phyloP scores from a whole-genome alignment of 1,284 basidiomycete genomes.

The Pisolithus thermaeus region DNA sequence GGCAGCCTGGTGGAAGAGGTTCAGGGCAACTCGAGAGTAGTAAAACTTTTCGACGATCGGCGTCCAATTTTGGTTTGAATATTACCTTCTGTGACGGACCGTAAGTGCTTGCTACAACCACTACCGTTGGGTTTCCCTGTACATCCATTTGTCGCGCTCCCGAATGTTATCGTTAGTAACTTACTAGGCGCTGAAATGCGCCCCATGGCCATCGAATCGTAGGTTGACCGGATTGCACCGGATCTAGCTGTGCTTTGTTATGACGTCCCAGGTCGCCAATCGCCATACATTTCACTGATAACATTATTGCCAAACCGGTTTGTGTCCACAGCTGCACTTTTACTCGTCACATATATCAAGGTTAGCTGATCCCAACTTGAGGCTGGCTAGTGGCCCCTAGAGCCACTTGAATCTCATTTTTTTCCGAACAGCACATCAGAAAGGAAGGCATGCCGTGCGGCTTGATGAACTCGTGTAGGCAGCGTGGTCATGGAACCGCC shows the following conservation, averaged over 20 bases:
- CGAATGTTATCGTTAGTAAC: not conserved
- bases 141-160: no score
- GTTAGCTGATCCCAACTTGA: constrained; percentile 14
- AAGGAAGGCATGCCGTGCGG: constrained; percentile 32
- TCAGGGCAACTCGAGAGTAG: not conserved
- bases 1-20: not conserved
- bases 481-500: constrained; percentile 26
- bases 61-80: not conserved
- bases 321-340: not conserved
- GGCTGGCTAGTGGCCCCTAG: constrained; percentile 24
- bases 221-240: not conserved
- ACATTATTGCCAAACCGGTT: no score
- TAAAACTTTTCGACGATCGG: not conserved
- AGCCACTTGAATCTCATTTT: constrained; percentile 33
- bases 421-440: constrained; percentile 27
- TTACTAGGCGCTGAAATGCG: not conserved
- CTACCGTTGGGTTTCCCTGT: not conserved
- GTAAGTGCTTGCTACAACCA: not conserved
- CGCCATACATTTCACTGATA: not conserved
- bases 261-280: not conserved
- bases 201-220: not conserved
- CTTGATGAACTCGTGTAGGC: constrained; percentile 33
- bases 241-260: not conserved
- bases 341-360: not conserved
- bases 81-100: not conserved